Evolutionary conservation across 176 grass and related monocot genomes (phyloP).

Genomic region (Ananas comosus): DNA sequence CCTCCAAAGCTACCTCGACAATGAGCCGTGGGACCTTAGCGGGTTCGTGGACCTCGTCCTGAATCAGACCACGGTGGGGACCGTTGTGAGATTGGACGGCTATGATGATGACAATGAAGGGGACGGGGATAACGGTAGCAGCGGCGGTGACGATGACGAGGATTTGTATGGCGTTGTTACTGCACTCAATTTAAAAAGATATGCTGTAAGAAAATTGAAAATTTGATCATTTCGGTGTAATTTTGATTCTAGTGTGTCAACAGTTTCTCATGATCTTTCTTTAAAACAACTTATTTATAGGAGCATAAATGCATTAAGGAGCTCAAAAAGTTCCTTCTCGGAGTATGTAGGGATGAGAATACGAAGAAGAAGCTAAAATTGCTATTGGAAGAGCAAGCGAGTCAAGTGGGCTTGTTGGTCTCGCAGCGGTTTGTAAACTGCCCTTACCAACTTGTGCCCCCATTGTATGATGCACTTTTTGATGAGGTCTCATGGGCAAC

Average conservation of each 20-base stretch:
- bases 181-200: conserved; percentile 65
- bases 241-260: background rate
- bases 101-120: conserved; percentile 22
- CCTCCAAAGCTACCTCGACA: conserved; percentile 61
- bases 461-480: conserved; percentile 72
- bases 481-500: conserved; percentile 90
- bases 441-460: conserved; percentile 69
- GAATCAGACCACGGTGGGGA: conserved; percentile 72
- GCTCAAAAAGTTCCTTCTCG: conserved; percentile 51
- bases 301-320: conserved; percentile 66
- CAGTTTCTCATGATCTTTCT: conserved; percentile 3
- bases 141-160: conserved; percentile 23
- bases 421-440: conserved; percentile 82
- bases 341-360: conserved; percentile 37
- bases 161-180: conserved; percentile 64
- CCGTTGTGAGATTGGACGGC: conserved; percentile 71
- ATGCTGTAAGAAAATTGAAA: conserved; percentile 19
- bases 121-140: background rate
- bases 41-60: conserved; percentile 84
- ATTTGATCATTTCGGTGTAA: background rate
- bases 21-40: conserved; percentile 70
- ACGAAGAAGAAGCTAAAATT: conserved; percentile 48
- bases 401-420: conserved; percentile 48
- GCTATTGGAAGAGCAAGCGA: conserved; percentile 45
- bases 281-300: conserved; percentile 12